phyloP scores from a whole-genome alignment of 2,329 filamentous ascomycete genomes.

The Xylaria sp. region DNA sequence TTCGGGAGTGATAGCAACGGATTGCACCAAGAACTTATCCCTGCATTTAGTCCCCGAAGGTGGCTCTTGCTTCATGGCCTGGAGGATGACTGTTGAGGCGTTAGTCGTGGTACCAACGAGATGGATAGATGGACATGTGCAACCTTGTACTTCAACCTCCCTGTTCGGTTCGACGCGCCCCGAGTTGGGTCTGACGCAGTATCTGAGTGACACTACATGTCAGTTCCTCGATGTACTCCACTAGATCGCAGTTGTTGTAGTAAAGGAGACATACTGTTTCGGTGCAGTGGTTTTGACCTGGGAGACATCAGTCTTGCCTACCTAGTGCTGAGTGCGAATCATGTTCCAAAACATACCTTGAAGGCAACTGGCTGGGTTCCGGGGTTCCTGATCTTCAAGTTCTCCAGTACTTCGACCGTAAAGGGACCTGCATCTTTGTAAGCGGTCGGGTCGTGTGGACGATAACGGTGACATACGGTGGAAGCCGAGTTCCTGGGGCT shows the following conservation, averaged over 20 bases:
- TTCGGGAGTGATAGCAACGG: constrained; percentile 82
- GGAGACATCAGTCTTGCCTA: constrained; percentile 10
- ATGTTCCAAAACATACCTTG: constrained; percentile 63
- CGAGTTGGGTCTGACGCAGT: constrained; percentile 97
- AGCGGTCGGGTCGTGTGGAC: constrained; percentile 26
- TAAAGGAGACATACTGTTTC: constrained; percentile 80
- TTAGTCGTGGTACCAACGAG: constrained; percentile 42
- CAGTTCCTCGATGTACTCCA: constrained; percentile 38
- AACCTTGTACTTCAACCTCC: constrained; percentile 92
- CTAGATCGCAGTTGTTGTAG: constrained; percentile 32
- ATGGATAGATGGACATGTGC: constrained; percentile 49
- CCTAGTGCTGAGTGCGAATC: background rate
- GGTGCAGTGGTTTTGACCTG: constrained; percentile 99
- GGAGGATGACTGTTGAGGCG: constrained; percentile 77
- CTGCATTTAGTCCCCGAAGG: constrained; percentile 87
- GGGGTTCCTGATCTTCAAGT: constrained; percentile 72
- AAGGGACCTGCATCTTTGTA: constrained; percentile 66
- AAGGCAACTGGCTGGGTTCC: constrained; percentile 72
- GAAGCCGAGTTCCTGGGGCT: constrained; percentile 91
- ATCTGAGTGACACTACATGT: constrained; percentile 66
- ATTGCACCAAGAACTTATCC: constrained; percentile 98
- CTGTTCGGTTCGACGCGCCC: constrained; percentile 92
- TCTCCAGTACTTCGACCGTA: constrained; percentile 72
- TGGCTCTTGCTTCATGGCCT: constrained; percentile 97
- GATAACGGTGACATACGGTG: constrained; percentile 72